These are phyloP conservation scores for Saccharomycopsis babjevae DNA, from an alignment of 805 yeast species.

Conservation along the genomic window DNA sequence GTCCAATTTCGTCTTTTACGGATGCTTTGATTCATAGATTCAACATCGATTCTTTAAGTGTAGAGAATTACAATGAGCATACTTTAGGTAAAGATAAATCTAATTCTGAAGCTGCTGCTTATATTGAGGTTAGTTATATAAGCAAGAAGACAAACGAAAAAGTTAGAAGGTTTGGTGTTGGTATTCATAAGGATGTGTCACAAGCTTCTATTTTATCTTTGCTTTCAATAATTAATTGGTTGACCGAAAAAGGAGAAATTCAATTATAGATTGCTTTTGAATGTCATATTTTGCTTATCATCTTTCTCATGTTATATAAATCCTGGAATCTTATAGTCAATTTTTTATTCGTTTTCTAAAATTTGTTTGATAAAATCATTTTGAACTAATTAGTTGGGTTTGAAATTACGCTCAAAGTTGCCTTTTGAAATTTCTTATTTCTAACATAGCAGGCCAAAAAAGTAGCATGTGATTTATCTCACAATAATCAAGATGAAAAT, in stretches of 20 bases:
- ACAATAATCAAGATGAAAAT: no score
- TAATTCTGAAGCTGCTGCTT: conserved; percentile 64
- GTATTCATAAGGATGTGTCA: conserved; percentile 82
- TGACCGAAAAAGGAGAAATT: conserved; percentile 15
- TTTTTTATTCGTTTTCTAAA: no score
- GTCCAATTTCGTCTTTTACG: conserved; percentile 66
- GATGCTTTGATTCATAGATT: conserved; percentile 49
- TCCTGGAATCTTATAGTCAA: neutral
- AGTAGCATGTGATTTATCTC: no score
- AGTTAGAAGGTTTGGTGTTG: conserved; percentile 74
- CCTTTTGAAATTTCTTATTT: neutral
- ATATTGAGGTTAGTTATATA: conserved; percentile 47
- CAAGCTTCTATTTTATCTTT: conserved; percentile 71
- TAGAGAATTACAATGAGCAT: conserved; percentile 61
- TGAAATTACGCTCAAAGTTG: neutral
- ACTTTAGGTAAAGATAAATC: conserved; percentile 58
- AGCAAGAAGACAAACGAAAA: conserved; percentile 31
- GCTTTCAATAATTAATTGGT: conserved; percentile 49
- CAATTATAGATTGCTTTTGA: neutral
- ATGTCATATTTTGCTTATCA: no score
- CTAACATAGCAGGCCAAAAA: neutral
- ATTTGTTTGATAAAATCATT: no score
- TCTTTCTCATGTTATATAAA: neutral
- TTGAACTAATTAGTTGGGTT: neutral
- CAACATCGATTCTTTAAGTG: conserved; percentile 42